Base-by-base conservation (phyloP, 257 asterid species). In the Solanum lycopersicoides region DNA sequence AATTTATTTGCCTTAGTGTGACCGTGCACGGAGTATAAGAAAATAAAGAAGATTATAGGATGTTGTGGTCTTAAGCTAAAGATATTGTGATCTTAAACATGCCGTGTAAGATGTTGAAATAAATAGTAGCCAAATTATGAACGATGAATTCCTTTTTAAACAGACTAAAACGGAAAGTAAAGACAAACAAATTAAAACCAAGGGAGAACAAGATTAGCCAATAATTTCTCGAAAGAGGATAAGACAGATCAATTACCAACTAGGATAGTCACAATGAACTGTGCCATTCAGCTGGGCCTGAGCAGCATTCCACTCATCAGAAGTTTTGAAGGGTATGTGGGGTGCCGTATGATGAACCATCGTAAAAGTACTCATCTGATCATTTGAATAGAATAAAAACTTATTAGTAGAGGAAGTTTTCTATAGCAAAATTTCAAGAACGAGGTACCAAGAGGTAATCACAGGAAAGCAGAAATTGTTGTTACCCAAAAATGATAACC, bases 281-380 rank as follows among this genome's bases (percentile, higher is more conserved):
- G 98, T 97, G 90, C 99, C 99, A 56, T 92, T 96, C 87, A 96
- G 98, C 91, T 97, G 99, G 56, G 99, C 99, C 89, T 95, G 98
- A 66, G 99, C 98, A 18, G 98, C 97, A 86, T 96, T 96, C 99
- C 99, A 96, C 88, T 93, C 94, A 3, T 94, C 94, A 0, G 97
- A 92, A 87, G 93, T 63, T 89, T 97, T 96, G 75, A 94, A 97
- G 53, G 99, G 99, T 91, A 97, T 97, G 89, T 97, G 99, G 76
- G 99, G 99, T 25, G 99, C 99, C 1, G 99, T 97, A 88, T 96
- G 99, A 90, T 97, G 99, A 89, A 97, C 99, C 98, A 96, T 96
- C 37, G 99, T 95, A 89, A 96, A 96, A 89, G 99, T 96, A 89
- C 99, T 96, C 99, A 97, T 97, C 99, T 97, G 50, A 12, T 2